Percentiles rank a stretch among this genome's conserved stretches.
phyloP scores from a whole-genome alignment of 176 grass and related monocot species.

The Elaeis guineensis region DNA sequence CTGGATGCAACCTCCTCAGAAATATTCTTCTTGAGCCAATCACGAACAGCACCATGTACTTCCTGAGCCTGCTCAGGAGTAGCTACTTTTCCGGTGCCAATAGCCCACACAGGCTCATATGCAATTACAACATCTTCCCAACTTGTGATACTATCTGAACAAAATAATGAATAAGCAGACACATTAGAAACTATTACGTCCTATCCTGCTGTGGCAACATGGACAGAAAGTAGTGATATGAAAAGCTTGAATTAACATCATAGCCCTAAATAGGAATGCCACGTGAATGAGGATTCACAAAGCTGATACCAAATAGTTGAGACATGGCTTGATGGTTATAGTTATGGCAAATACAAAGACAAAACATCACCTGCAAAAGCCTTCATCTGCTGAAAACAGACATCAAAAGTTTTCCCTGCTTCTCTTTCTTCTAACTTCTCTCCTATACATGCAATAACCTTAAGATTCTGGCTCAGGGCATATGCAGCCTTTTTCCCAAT shows the following conservation, averaged over 20 bases:
- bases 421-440: constrained; percentile 97
- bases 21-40: constrained; percentile 89
- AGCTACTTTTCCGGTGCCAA: constrained; percentile 94
- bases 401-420: constrained; percentile 93
- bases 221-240: too few species aligned
- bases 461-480: constrained; percentile 96
- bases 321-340: too few species aligned
- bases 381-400: constrained; percentile 94
- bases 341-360: too few species aligned
- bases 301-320: too few species aligned
- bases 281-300: too few species aligned
- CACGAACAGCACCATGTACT: constrained; percentile 78
- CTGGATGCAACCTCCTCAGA: constrained; percentile 84
- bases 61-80: constrained; percentile 91
- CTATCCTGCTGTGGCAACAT: too few species aligned
- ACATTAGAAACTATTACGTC: not conserved
- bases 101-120: constrained; percentile 98
- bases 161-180: constrained; percentile 18
- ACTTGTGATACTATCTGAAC: constrained; percentile 74
- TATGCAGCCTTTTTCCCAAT: constrained; percentile 95
- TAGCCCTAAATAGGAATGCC: too few species aligned
- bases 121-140: constrained; percentile 88
- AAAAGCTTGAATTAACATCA: too few species aligned
- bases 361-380: constrained; percentile 58
- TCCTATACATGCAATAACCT: constrained; percentile 96